phyloP scores from a whole-genome alignment of 2,329 filamentous ascomycete genomes.

The Didymella glomerata region DNA sequence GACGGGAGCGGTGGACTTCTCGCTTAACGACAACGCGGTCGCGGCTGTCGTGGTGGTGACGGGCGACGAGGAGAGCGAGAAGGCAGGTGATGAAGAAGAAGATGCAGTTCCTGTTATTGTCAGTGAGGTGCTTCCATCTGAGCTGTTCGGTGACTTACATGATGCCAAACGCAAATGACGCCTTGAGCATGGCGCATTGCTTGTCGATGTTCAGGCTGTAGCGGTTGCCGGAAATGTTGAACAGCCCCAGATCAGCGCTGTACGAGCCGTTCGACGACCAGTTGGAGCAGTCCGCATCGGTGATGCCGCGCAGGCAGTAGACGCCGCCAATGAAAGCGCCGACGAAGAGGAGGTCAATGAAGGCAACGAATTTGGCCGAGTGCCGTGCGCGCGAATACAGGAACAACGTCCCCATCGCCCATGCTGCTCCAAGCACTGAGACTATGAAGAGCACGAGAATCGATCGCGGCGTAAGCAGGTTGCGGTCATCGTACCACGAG shows the following conservation, averaged over 20 bases:
- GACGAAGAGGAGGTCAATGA: conserved; percentile 69
- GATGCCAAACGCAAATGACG: conserved; percentile 86
- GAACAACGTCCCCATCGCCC: conserved; percentile 68
- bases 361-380: conserved; percentile 66
- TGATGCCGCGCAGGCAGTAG: conserved; percentile 65
- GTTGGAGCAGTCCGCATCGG: conserved; percentile 71
- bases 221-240: conserved; percentile 62
- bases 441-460: conserved; percentile 72
- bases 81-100: conserved; percentile 52
- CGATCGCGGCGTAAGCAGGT: conserved; percentile 66
- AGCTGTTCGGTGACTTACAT: conserved; percentile 65
- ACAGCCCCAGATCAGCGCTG: conserved; percentile 65
- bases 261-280: conserved; percentile 63
- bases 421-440: conserved; percentile 67
- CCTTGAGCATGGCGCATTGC: conserved; percentile 91
- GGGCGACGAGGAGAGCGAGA: conserved; percentile 69
- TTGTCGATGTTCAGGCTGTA: conserved; percentile 70
- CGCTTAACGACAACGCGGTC: conserved; percentile 63
- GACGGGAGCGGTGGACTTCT: conserved; percentile 58
- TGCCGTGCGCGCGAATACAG: conserved; percentile 67
- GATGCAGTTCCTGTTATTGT: conserved; percentile 47
- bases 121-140: conserved; percentile 23
- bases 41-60: conserved; percentile 53
- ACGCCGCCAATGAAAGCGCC: conserved; percentile 70
- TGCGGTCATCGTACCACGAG: conserved; percentile 64